Evolutionary conservation across 139 green algal species (phyloP), one percentile per base, ranked within the genome.

Genomic region (Tetradesmus obliquus): DNA sequence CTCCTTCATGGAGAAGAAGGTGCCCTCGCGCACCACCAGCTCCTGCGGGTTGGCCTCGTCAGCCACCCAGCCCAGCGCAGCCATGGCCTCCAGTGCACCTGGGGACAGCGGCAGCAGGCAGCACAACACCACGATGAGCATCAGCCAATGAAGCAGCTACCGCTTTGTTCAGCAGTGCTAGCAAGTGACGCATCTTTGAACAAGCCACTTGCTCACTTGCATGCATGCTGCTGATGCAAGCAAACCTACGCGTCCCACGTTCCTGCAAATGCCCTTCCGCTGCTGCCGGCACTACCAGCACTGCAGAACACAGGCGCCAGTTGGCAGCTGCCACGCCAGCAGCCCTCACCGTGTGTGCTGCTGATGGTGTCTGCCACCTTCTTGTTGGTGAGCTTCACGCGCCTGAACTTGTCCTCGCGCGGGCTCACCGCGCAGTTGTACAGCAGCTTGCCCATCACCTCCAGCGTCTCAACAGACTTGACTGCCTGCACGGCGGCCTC

Each of bases 1-100:
- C 90, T 94, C 90, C 82, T 93, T 91, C 92, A 94, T 94, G 19
- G n/a, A 84, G 60, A 94, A 82, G 87, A 81, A 94, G 58, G 84
- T 90, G 58, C 92, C 92, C 17, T 89, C 17, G 0, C 55, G 86
- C 24, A 94, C 74, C 7, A 94, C 82, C 22, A 94, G 87, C 69
- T 91, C 62, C 22, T 93, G 86, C 55, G 82, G 55, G 3, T 91
- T 82, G 2, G 88, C 90, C n/a, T 87, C 89, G 22, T 94, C 92
- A n/a, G 79, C 17, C 15, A 88, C 69, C 92, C 92, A 94, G 53
- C 92, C 92, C 51, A 94, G 87, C 5, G 92, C 92, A 5, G 20
- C 6, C 58, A 94, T n/a, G 8, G 92, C 92, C 3, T 94, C 88
- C 24, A 94, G 8, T 2, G 72, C 62, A 88, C 60, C 53, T 53